Evolutionary conservation across 805 yeast genomes (phyloP).

Genomic region (Lipomyces spencermartinsiae): DNA sequence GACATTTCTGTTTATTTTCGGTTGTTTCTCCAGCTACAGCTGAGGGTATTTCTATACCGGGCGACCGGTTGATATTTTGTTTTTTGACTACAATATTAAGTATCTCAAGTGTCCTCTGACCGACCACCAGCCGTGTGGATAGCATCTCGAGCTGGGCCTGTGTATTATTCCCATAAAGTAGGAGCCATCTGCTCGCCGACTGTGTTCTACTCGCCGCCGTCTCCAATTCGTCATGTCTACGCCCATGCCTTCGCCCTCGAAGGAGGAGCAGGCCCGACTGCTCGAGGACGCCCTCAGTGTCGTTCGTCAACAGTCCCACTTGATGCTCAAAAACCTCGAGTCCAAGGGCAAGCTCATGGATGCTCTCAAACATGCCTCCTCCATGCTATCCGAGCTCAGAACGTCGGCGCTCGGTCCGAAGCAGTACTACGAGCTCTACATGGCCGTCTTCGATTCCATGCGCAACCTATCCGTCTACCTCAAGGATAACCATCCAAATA

Average conservation of each 20-base stretch:
- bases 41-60: not conserved
- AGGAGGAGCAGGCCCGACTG: constrained; percentile 39
- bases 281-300: constrained; percentile 56
- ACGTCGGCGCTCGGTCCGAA: constrained; percentile 80
- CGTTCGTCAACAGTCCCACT: constrained; percentile 72
- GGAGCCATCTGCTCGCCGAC: not conserved
- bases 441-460: constrained; percentile 78
- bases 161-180: not conserved
- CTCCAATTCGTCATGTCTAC: constrained; percentile 29
- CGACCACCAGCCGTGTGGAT: not conserved
- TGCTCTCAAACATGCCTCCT: constrained; percentile 85
- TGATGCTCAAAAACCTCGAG: constrained; percentile 79
- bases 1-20: not conserved
- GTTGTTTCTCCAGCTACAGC: not conserved
- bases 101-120: not conserved
- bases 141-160: constrained; percentile 4
- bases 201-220: not conserved
- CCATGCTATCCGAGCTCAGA: constrained; percentile 79
- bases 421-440: constrained; percentile 89
- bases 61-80: not conserved
- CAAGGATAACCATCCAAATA: constrained; percentile 68
- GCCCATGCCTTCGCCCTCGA: constrained; percentile 36
- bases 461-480: constrained; percentile 69
- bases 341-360: constrained; percentile 76
- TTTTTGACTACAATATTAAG: not conserved